phyloP scores from a whole-genome alignment of 208 protist species.

The Ichthyophonus hoferi region DNA sequence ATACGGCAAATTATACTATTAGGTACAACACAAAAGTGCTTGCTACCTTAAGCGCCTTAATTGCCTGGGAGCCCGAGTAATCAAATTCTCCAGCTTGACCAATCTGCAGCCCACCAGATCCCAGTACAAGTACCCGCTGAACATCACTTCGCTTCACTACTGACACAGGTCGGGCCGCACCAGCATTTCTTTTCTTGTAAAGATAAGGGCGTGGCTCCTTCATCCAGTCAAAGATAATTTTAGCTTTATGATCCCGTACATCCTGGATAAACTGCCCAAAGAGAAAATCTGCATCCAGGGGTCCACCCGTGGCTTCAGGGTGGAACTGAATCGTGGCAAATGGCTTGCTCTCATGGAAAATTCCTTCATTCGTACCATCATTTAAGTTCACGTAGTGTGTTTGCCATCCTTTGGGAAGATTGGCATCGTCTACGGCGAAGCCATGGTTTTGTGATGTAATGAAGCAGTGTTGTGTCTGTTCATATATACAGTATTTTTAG shows the following conservation, averaged over 20 bases:
- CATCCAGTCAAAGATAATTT: conserved; percentile 13
- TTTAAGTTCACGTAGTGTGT: conserved; percentile 93
- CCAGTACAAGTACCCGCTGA: conserved; percentile 61
- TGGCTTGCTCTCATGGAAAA: conserved; percentile 85
- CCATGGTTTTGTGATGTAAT: conserved; percentile 97
- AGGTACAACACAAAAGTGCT: no score
- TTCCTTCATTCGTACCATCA: conserved; percentile 92
- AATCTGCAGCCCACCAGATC: conserved; percentile 80
- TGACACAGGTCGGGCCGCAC: background rate
- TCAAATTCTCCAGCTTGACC: conserved; percentile 95
- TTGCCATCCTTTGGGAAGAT: conserved; percentile 82
- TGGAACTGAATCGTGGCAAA: conserved; percentile 90
- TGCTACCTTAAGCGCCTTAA: conserved; percentile 81
- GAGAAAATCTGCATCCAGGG: conserved; percentile 87
- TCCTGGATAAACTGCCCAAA: conserved; percentile 79
- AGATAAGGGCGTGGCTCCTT: background rate
- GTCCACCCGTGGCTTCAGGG: conserved; percentile 83
- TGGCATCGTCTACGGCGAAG: conserved; percentile 87
- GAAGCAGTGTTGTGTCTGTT: conserved; percentile 78
- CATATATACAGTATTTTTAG: no score
- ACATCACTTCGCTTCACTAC: background rate
- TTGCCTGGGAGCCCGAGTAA: conserved; percentile 90
- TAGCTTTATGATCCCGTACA: conserved; percentile 25
- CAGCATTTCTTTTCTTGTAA: background rate
- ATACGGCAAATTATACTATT: no score